phyloP scores from a whole-genome alignment of 2,329 filamentous ascomycete genomes.

The Emericellopsis cladophorae region DNA sequence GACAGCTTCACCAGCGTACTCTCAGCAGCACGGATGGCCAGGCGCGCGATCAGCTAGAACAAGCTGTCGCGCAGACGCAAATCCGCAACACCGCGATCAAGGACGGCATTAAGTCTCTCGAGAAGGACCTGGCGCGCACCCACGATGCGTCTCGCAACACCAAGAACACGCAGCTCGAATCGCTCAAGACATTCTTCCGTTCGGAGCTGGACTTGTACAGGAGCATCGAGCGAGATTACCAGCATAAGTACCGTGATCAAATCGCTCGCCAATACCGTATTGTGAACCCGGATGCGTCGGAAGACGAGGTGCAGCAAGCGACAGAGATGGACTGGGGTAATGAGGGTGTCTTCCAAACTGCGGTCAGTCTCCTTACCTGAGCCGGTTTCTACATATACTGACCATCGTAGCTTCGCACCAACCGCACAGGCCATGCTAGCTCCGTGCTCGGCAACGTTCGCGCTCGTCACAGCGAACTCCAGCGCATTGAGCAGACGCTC shows the following conservation, averaged over 20 bases:
- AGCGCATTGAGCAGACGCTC: constrained; percentile 67
- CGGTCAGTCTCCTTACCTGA: constrained; percentile 39
- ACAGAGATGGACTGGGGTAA: constrained; percentile 61
- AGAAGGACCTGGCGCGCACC: constrained; percentile 56
- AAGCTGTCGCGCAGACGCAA: constrained; percentile 57
- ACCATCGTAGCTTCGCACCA: constrained; percentile 50
- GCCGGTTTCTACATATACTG: background rate
- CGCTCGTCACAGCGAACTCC: constrained; percentile 71
- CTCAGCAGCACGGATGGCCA: constrained; percentile 51
- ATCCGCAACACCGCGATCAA: constrained; percentile 64
- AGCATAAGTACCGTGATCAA: constrained; percentile 60
- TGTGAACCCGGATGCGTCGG: constrained; percentile 68
- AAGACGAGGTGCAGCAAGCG: constrained; percentile 58
- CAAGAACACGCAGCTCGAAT: constrained; percentile 58
- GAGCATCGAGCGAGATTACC: constrained; percentile 58
- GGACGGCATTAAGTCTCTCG: constrained; percentile 65
- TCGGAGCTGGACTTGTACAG: constrained; percentile 59
- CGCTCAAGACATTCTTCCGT: constrained; percentile 61
- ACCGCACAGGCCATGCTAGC: constrained; percentile 60
- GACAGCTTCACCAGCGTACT: constrained; percentile 57
- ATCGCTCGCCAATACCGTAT: constrained; percentile 72
- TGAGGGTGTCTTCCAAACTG: constrained; percentile 72
- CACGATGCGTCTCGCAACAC: constrained; percentile 44
- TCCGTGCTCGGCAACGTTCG: constrained; percentile 67
- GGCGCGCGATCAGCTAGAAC: constrained; percentile 47